Evolutionary conservation across 1,139 yeast species (phyloP), one percentile per base, ranked within the genome.

Genomic region (Yamadazyma diospyri): DNA sequence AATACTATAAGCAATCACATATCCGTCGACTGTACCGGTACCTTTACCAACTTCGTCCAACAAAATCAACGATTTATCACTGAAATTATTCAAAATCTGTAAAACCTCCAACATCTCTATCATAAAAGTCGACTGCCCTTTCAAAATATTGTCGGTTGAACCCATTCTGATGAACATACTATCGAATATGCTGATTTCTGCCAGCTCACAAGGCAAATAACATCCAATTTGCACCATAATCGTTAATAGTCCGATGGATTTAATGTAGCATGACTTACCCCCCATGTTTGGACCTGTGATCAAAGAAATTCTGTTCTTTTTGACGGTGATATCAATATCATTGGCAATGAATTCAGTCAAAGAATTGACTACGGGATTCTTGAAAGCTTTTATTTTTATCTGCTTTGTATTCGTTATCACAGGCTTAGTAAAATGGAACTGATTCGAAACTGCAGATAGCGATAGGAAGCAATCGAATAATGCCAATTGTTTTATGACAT

Each of bases 261-360:
- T 76, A 33, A 92, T 88, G 55, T 85, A 92, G 0, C 97, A 89
- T 1, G 97, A 87, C 56, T 92, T 92, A 50, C 97, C 97, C 39
- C 97, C 98, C 98, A 92, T 92, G 52, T 92, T 92, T 16, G 98
- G 98, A 11, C 98, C 98, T 0, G 98, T 92, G 22, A 92, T 86
- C 30, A 86, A 69, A 41, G 83, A 58, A 1, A 79, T 72, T 23
- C 84, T 59, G 14, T 72, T 63, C 1, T 61, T 53, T 30, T 62
- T 55, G 10, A 58, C 53, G 3, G 63, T 46, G 61, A 86, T 71
- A 3, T 54, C 37, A 6, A 83, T 72, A 43, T 81, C 78, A 50
- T 89, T 92, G 2, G 95, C 72, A 5, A 89, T 86, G 51, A 80
- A 85, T 25, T 60, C 61, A 2, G 69, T 47, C 24, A 70, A 48